Conservation (phyloP, 73 alveolate species). For the Paramecium pentaurelia region DNA sequence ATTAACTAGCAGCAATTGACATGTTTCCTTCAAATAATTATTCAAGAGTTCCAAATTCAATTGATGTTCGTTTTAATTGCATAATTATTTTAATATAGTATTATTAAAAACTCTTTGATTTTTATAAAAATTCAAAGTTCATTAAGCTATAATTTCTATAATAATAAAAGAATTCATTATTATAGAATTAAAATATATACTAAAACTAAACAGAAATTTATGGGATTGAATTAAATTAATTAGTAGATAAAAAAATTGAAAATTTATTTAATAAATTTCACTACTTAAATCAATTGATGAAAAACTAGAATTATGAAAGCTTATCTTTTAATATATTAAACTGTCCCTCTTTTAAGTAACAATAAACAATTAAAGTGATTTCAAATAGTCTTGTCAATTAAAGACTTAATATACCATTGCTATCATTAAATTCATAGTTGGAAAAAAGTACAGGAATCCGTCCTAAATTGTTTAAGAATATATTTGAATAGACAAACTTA, state of each 20-base stretch:
- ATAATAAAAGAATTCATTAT: background rate
- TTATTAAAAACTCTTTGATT: background rate
- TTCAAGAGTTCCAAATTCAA: background rate
- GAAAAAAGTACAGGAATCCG: background rate
- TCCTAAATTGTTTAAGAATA: background rate
- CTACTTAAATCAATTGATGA: background rate
- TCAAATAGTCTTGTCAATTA: background rate
- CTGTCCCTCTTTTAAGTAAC: background rate
- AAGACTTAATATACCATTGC: background rate
- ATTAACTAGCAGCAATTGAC: background rate
- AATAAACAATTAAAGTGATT: background rate
- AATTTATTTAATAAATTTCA: background rate
- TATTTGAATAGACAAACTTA: background rate
- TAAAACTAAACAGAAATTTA: too few species aligned
- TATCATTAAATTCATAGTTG: background rate
- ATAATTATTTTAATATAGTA: background rate
- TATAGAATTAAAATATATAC: background rate
- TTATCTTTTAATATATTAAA: background rate
- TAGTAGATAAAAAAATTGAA: background rate
- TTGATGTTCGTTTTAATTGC: background rate
- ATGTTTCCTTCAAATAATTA: background rate
- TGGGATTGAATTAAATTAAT: background rate
- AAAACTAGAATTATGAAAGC: background rate
- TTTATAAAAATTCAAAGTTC: background rate
- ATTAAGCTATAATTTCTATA: background rate